phyloP scores from a whole-genome alignment of 2,329 filamentous ascomycete species.

The Monilinia aucupariae region DNA sequence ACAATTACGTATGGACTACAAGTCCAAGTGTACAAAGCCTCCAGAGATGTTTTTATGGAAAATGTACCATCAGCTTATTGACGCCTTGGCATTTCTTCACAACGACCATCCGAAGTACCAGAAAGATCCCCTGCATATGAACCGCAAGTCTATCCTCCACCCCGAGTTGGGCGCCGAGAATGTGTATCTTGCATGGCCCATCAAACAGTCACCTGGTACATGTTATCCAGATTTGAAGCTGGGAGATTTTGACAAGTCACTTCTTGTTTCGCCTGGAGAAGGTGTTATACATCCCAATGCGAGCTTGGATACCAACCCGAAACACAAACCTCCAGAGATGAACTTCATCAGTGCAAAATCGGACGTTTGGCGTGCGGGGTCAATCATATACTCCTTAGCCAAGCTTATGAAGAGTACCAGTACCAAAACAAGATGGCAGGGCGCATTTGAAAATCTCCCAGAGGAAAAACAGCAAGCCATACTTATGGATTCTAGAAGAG shows the following conservation, averaged over 20 bases:
- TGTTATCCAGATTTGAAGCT: background rate
- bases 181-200: conserved; percentile 1
- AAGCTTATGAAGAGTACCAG: background rate
- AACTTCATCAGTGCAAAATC: background rate
- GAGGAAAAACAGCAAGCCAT: background rate
- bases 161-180: background rate
- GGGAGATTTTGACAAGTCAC: background rate
- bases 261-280: background rate
- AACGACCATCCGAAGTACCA: conserved; percentile 12
- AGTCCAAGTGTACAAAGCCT: accelerated
- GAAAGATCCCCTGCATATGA: background rate
- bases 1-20: background rate
- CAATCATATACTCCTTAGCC: background rate
- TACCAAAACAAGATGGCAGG: background rate
- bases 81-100: conserved; percentile 10
- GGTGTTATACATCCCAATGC: background rate
- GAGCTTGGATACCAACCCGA: background rate
- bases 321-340: background rate
- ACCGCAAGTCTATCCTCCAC: background rate
- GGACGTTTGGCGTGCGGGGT: conserved; percentile 5
- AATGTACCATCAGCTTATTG: background rate
- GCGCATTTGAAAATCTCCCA: background rate
- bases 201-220: background rate
- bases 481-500: background rate
- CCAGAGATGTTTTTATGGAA: conserved; percentile 7